phyloP scores from a whole-genome alignment of 371 early-diverging fungal genomes.

The Saksenaea oblongispora region DNA sequence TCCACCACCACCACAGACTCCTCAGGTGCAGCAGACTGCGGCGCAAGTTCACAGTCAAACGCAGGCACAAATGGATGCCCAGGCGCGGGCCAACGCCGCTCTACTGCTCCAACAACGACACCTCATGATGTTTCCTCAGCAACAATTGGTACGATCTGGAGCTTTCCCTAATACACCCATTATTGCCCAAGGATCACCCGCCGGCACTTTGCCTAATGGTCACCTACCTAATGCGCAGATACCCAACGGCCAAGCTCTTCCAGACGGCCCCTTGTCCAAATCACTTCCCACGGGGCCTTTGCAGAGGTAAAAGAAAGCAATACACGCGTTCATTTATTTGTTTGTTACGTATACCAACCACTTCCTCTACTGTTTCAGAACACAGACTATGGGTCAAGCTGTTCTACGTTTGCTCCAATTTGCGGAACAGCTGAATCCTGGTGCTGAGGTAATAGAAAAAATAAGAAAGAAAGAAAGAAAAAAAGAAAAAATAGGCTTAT shows the following conservation, averaged over 20 bases:
- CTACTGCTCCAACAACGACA: neutral
- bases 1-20: neutral
- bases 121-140: neutral
- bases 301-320: constrained; percentile 1
- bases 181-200: neutral
- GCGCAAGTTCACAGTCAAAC: neutral
- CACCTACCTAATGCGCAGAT: neutral
- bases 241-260: constrained; percentile 2
- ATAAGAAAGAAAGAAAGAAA: neutral
- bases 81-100: constrained; percentile 4
- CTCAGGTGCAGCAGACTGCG: constrained; percentile 1
- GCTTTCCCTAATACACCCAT: neutral
- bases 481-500: neutral
- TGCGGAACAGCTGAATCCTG: constrained; percentile 43
- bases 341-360: constrained; percentile 2
- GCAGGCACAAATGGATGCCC: constrained; percentile 2
- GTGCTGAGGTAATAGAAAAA: constrained; percentile 23
- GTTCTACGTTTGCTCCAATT: constrained; percentile 46
- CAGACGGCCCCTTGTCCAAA: constrained; percentile 5
- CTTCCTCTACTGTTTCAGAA: constrained; percentile 2
- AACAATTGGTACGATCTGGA: neutral
- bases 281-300: constrained; percentile 3
- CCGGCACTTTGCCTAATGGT: neutral
- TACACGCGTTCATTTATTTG: neutral
- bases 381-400: constrained; percentile 26